A percentile compares a stretch with the other conserved stretches of the same genome.
Evolutionary conservation across 2,329 filamentous ascomycete species (phyloP).

Genomic region (Cercospora sp.): DNA sequence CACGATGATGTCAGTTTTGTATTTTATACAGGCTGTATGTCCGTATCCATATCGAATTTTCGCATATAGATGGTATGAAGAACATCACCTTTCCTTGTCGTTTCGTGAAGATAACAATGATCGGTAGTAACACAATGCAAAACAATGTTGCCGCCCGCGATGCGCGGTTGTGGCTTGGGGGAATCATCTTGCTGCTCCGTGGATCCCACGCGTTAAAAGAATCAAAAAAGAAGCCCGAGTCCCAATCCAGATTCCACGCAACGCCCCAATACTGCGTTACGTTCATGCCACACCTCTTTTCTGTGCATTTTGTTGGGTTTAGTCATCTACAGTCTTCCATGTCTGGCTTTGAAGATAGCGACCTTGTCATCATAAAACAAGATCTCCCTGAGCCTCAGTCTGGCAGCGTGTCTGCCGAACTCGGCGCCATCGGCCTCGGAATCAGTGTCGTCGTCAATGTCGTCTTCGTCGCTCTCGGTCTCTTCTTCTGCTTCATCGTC

Average conservation of each 20-base stretch:
- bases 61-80: background rate
- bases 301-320: background rate
- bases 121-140: background rate
- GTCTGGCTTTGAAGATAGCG: conserved; percentile 74
- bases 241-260: background rate
- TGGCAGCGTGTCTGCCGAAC: conserved; percentile 29
- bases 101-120: background rate
- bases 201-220: background rate
- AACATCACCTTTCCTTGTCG: background rate
- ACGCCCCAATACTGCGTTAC: background rate
- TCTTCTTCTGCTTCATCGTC: conserved; percentile 43
- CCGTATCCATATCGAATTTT: background rate
- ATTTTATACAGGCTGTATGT: background rate
- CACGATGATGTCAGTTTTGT: background rate
- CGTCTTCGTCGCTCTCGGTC: conserved; percentile 41
- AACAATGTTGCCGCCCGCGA: background rate
- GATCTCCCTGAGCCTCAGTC: conserved; percentile 71
- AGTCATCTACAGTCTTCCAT: conserved; percentile 49
- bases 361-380: conserved; percentile 83
- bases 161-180: background rate
- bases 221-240: background rate
- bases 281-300: background rate
- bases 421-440: conserved; percentile 17
- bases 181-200: background rate
- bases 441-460: conserved; percentile 18